Conservation (phyloP, 805 yeast genomes). For the Lachancea waltii region DNA sequence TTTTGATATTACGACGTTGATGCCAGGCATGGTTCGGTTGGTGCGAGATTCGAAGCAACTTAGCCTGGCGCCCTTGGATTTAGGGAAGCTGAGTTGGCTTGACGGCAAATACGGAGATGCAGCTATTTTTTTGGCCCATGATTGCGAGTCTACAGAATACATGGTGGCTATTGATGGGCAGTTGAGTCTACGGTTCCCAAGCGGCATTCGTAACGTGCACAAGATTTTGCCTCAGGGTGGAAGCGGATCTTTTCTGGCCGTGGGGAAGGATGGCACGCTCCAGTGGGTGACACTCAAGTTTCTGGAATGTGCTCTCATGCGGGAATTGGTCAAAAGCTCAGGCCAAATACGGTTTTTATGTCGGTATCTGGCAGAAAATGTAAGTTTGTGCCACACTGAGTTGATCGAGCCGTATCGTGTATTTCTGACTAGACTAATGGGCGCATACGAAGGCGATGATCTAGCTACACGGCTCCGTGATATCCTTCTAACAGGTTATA, state of each 20-base stretch:
- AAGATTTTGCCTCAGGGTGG: conserved; percentile 5
- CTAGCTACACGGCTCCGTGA: conserved; percentile 32
- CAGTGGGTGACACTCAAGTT: conserved; percentile 2
- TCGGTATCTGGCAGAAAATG: conserved; percentile 16
- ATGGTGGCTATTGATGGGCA: conserved; percentile 2
- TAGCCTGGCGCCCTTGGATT: conserved; percentile 14
- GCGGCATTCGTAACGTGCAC: conserved; percentile 1
- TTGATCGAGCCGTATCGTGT: conserved; percentile 17
- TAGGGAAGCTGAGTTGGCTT: not conserved
- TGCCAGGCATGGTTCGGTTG: conserved; percentile 21
- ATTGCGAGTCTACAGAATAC: not conserved
- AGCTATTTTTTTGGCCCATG: conserved; percentile 5
- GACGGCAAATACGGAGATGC: not conserved
- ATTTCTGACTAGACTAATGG: conserved; percentile 18
- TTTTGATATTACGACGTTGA: conserved; percentile 13
- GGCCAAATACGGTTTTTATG: conserved; percentile 11
- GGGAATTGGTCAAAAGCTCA: conserved; percentile 5
- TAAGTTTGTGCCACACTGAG: conserved; percentile 16
- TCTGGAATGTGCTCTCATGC: conserved; percentile 1
- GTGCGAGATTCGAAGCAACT: conserved; percentile 16
- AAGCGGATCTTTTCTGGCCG: conserved; percentile 5
- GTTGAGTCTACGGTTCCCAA: conserved; percentile 1
- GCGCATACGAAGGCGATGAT: conserved; percentile 12
- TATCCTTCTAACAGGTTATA: conserved; percentile 42
- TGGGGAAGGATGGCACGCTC: conserved; percentile 2